Percentiles rank a stretch among this genome's conserved stretches.
These are phyloP conservation scores for Scutellaria minor DNA, from an alignment of 257 asterid species.

Conservation along the genomic window DNA sequence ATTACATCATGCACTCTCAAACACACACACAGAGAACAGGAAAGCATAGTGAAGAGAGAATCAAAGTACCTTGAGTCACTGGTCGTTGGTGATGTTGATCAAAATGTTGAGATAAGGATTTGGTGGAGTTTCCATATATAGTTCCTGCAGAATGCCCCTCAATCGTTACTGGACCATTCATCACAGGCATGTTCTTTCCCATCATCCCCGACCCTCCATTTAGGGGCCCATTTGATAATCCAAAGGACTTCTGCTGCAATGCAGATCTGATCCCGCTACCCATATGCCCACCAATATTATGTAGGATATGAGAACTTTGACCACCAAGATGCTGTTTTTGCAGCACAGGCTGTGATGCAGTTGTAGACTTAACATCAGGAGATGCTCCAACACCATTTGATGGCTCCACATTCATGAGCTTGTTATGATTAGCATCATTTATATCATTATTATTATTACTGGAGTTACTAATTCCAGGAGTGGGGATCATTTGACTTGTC, in stretches of 20 bases:
- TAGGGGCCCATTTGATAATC: constrained; percentile 60
- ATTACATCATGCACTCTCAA: neutral
- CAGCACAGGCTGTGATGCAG: constrained; percentile 65
- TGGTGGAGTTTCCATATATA: constrained; percentile 59
- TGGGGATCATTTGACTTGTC: constrained; percentile 96
- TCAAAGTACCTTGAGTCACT: constrained; percentile 59
- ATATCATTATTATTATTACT: constrained; percentile 43
- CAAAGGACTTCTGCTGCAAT: constrained; percentile 78
- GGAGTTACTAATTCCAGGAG: constrained; percentile 81
- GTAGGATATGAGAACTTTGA: constrained; percentile 83
- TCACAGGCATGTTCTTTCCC: constrained; percentile 54
- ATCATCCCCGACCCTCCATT: constrained; percentile 74
- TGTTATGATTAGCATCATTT: constrained; percentile 53
- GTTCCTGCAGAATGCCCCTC: constrained; percentile 65
- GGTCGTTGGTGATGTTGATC: constrained; percentile 75
- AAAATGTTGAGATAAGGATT: constrained; percentile 55
- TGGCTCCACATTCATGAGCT: constrained; percentile 61
- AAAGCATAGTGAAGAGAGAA: constrained; percentile 20
- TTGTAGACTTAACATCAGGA: constrained; percentile 64
- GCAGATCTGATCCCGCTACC: constrained; percentile 79
- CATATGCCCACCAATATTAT: constrained; percentile 81
- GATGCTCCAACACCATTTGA: constrained; percentile 56
- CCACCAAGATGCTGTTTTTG: constrained; percentile 80
- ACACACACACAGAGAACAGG: neutral
- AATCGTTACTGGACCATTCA: constrained; percentile 59